Evolutionary conservation across 257 asterid species (phyloP).

Genomic region (Rauvolfia tetraphylla): DNA sequence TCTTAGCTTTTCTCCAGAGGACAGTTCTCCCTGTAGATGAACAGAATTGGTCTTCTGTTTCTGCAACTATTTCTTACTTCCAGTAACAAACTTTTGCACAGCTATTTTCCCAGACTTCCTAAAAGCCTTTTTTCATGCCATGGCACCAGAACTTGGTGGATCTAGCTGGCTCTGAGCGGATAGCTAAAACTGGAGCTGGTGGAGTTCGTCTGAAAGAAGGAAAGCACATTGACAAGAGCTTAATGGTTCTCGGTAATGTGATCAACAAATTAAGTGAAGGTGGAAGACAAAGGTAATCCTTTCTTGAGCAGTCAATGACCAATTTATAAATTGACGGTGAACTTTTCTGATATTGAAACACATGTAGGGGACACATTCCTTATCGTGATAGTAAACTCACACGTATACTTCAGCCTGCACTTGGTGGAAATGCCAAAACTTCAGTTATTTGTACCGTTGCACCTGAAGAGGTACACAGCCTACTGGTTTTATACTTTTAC

Average conservation of each 20-base stretch:
- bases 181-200: constrained; percentile 97
- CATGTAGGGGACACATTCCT: constrained; percentile 91
- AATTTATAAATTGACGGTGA: background rate
- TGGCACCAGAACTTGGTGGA: constrained; percentile 78
- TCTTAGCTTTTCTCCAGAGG: background rate
- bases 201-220: constrained; percentile 99
- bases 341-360: constrained; percentile 20
- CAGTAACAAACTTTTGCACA: constrained; percentile 3
- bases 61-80: background rate
- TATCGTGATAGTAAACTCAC: constrained; percentile 98
- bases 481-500: constrained; percentile 10
- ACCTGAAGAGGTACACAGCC: constrained; percentile 79
- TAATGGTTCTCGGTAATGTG: constrained; percentile 96
- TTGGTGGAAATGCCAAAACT: constrained; percentile 98
- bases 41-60: background rate
- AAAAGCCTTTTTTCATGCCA: constrained; percentile 17
- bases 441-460: constrained; percentile 95
- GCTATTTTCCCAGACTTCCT: constrained; percentile 1
- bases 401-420: constrained; percentile 98
- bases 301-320: background rate
- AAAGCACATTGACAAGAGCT: constrained; percentile 96
- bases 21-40: background rate
- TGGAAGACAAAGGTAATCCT: constrained; percentile 77
- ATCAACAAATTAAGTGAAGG: constrained; percentile 96
- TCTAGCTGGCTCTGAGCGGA: constrained; percentile 95